phyloP scores from a whole-genome alignment of 176 grass and related monocot genomes.

The Lolium multiflorum region DNA sequence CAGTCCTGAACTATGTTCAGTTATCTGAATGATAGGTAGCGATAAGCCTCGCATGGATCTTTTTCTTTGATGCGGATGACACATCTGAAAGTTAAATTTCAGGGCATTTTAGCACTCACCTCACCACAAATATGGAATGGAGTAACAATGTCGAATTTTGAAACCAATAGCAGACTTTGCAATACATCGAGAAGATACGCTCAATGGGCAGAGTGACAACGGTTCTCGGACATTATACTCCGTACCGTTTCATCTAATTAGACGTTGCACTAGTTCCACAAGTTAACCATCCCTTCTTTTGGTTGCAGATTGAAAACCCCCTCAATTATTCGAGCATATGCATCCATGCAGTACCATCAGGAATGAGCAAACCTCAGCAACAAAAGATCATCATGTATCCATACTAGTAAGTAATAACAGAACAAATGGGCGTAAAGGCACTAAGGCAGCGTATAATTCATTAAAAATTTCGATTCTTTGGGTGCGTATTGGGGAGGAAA shows the following conservation, averaged over 20 bases:
- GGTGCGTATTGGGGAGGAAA: not conserved
- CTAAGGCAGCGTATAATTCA: too few relatives aligned
- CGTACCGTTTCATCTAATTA: not conserved
- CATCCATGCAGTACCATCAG: not conserved
- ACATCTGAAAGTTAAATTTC: not conserved
- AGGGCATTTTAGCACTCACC: not conserved
- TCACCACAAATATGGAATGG: slow-evolving; percentile 5
- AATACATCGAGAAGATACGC: not conserved
- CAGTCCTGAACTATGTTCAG: too few relatives aligned
- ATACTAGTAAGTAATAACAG: not conserved
- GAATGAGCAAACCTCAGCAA: not conserved
- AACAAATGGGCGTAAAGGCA: too few relatives aligned
- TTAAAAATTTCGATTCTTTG: slow-evolving; percentile 26
- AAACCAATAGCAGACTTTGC: not conserved
- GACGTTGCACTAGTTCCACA: not conserved
- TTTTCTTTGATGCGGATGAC: not conserved
- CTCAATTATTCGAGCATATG: not conserved
- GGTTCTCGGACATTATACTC: not conserved
- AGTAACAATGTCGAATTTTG: not conserved
- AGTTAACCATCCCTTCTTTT: not conserved
- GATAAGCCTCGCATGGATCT: too few relatives aligned
- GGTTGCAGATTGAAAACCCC: not conserved
- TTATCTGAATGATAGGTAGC: too few relatives aligned
- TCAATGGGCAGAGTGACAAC: not conserved
- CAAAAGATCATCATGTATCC: not conserved